phyloP scores from a whole-genome alignment of 352 stramenopile species.

The Globisporangium sylvaticum region DNA sequence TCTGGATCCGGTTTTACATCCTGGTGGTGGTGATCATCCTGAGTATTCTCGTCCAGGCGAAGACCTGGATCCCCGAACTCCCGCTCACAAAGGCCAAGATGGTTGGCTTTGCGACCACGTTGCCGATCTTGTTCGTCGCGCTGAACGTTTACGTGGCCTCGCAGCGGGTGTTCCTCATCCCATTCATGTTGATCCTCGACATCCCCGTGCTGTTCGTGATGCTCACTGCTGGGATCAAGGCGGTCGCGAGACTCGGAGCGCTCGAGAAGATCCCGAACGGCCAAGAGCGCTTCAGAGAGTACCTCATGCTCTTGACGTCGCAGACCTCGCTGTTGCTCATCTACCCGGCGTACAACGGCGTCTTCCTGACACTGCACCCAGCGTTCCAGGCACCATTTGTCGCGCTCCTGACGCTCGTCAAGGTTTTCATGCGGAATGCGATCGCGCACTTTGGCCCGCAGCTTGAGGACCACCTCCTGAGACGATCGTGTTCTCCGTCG shows the following conservation, averaged over 20 bases:
- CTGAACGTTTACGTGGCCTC: constrained; percentile 3
- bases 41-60: background rate
- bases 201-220: constrained; percentile 18
- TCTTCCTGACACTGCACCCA: constrained; percentile 19
- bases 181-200: constrained; percentile 28
- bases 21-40: background rate
- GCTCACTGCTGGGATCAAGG: constrained; percentile 4
- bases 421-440: constrained; percentile 22
- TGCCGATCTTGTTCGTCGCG: background rate
- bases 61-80: background rate
- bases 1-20: constrained; percentile 4
- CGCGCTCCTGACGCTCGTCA: constrained; percentile 16
- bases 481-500: constrained; percentile 30
- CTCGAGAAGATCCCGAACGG: constrained; percentile 12
- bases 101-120: background rate
- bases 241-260: constrained; percentile 5
- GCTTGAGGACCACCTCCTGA: constrained; percentile 30
- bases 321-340: constrained; percentile 29
- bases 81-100: background rate
- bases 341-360: constrained; percentile 30
- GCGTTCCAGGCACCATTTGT: constrained; percentile 22
- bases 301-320: constrained; percentile 8
- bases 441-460: constrained; percentile 23
- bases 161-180: constrained; percentile 34
- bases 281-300: constrained; percentile 11